Base-by-base conservation (phyloP, 371 early-diverging fungal species). In the Paraphysoderma sedebokerense region DNA sequence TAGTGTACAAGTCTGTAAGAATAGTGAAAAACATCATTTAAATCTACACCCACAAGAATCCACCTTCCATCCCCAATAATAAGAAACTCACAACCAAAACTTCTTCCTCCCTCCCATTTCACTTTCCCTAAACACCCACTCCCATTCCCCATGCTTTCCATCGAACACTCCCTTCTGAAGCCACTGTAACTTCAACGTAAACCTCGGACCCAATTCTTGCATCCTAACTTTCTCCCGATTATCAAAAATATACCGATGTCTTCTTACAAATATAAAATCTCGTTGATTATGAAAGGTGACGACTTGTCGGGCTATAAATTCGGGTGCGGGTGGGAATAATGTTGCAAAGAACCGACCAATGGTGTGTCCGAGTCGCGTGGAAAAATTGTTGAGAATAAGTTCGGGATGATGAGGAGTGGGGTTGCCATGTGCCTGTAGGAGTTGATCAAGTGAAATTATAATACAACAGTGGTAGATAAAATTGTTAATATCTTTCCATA, bases 261-360 rank as follows among this genome's bases (percentile, higher is more conserved):
- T 74, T 59, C 98, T 75, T 58, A 99, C 95, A 63, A 96, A 98
- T 49, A 99, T 92, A 57, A 96, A 99, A 63, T 99, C 99, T 37
- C 98, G 87, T 62, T 98, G 96, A 57, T 98, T 98, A 59, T 97
- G 97, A 67, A 98, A 86, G 5, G 98, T 98, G 5, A 79, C 87
- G 9, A 83, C 96, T 58, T 98, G 97, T 41, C 98, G 73, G 7
- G 93, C 95, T 57, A 87, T 71, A 56, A 96, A 92, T 59, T 92
- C 85, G 15, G 97, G 97, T 2, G 88, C 82, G 49, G 90, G 92
- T 11, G 99, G 99, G 59, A 98, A 90, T 45, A 98, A 63, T 5
- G 92, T 65, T n/a, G 92, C 88, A 67, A 98, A 86, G 84, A 92
- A 85, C 32, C 98, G 75, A 20, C 97, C 99, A 37, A 98, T 69